These are phyloP conservation scores for Fusarium torulosum DNA, from an alignment of 2,329 filamentous ascomycete species.

Conservation along the genomic window DNA sequence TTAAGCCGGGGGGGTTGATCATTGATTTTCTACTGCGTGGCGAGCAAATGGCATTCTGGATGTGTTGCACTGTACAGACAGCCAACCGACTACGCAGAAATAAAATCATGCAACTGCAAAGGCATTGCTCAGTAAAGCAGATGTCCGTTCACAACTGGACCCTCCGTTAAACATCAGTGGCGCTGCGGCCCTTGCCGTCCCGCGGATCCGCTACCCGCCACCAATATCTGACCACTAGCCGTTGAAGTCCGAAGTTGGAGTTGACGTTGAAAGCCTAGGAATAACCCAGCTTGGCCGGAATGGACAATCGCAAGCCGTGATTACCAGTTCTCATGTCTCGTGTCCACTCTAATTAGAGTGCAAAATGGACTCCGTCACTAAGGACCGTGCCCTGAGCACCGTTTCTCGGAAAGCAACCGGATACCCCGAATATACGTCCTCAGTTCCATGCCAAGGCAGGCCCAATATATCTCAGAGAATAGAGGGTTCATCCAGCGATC, in stretches of 20 bases:
- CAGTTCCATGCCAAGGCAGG: slow-evolving; percentile 8
- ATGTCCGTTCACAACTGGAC: slow-evolving; percentile 21
- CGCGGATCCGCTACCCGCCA: slow-evolving; percentile 42
- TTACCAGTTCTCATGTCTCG: slow-evolving; percentile 4
- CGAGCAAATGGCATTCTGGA: not conserved
- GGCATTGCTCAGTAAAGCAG: slow-evolving; percentile 16
- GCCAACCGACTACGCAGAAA: not conserved
- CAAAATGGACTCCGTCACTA: slow-evolving; percentile 9
- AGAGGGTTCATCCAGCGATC: slow-evolving; percentile 3
- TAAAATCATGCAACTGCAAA: slow-evolving; percentile 7
- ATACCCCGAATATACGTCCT: slow-evolving; percentile 5
- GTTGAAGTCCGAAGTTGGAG: not conserved
- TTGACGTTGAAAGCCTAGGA: not conserved
- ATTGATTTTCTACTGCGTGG: slow-evolving; percentile 4
- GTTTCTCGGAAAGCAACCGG: slow-evolving; percentile 15
- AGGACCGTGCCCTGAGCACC: slow-evolving; percentile 11
- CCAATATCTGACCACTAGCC: slow-evolving; percentile 23
- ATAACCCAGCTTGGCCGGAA: slow-evolving; percentile 8
- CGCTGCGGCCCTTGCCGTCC: slow-evolving; percentile 46
- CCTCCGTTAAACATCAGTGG: slow-evolving; percentile 33
- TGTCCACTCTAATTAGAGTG: slow-evolving; percentile 10
- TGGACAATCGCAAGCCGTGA: slow-evolving; percentile 5
- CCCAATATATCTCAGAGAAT: slow-evolving; percentile 15
- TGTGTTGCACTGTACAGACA: slow-evolving; percentile 1
- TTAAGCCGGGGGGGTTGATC: slow-evolving; percentile 9